Conservation (phyloP, 1,284 basidiomycete genomes). For the Microbotryum intermedium region DNA sequence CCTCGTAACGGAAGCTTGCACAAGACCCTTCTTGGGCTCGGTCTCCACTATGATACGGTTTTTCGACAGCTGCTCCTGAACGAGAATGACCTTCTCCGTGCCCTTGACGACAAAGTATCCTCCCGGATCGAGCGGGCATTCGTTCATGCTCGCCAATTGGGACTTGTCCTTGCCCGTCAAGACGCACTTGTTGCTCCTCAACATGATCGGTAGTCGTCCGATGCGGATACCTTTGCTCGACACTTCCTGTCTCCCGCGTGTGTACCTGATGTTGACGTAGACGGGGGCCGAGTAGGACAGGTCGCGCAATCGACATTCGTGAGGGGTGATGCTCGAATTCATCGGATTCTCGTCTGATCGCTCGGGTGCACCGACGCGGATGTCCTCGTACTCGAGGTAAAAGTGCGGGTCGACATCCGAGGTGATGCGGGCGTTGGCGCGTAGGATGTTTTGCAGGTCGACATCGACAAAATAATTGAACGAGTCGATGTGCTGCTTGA, state of each 20-base stretch:
- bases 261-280: conserved; percentile 91
- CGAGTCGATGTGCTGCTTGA: conserved; percentile 98
- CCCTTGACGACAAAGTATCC: conserved; percentile 99
- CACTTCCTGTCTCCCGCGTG: conserved; percentile 81
- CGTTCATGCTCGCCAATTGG: conserved; percentile 82
- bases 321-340: conserved; percentile 82
- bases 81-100: conserved; percentile 98
- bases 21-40: conserved; percentile 79
- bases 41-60: conserved; percentile 98
- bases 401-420: conserved; percentile 97
- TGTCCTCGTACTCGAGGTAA: conserved; percentile 95
- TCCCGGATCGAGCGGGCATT: conserved; percentile 96
- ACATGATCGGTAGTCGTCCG: conserved; percentile 92
- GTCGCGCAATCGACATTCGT: conserved; percentile 94
- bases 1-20: conserved; percentile 96
- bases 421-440: conserved; percentile 83
- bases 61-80: conserved; percentile 98
- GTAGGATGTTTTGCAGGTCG: conserved; percentile 93
- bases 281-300: conserved; percentile 93
- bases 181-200: conserved; percentile 88
- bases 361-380: conserved; percentile 82
- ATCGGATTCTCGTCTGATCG: conserved; percentile 73
- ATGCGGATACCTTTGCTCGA: conserved; percentile 77
- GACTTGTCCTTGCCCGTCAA: conserved; percentile 68
- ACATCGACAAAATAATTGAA: conserved; percentile 99